These are phyloP conservation scores for Brassica carinata DNA, from an alignment of 345 rosid species.

Conservation along the genomic window DNA sequence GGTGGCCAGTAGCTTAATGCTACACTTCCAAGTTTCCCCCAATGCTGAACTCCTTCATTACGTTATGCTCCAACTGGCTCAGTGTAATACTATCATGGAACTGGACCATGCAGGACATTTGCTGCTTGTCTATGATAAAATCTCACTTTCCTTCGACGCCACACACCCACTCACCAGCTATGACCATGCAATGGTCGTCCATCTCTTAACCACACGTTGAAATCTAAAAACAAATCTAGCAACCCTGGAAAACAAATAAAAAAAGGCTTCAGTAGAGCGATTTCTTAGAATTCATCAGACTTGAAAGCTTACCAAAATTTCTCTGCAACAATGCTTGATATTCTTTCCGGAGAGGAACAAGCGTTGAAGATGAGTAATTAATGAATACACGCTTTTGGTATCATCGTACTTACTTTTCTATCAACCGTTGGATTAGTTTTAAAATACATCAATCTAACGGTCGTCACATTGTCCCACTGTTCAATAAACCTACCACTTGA, in stretches of 20 bases:
- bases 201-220: not conserved
- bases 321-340: no score
- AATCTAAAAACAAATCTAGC: no score
- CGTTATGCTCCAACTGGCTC: not conserved
- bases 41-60: not conserved
- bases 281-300: no score
- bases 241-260: not conserved
- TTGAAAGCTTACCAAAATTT: not conserved
- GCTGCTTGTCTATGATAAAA: not conserved
- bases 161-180: not conserved
- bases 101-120: not conserved
- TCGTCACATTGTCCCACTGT: not conserved
- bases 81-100: not conserved
- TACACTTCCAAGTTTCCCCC: not conserved
- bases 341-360: no score
- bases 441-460: no score
- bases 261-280: not conserved
- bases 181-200: not conserved
- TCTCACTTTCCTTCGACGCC: not conserved
- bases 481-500: no score
- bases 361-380: no score
- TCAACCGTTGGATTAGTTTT: no score
- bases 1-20: not conserved
- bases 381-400: no score
- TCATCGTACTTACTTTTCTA: no score